Evolutionary conservation across 768 basidiomycete species (phyloP).

Genomic region (Mycena kentingensis): DNA sequence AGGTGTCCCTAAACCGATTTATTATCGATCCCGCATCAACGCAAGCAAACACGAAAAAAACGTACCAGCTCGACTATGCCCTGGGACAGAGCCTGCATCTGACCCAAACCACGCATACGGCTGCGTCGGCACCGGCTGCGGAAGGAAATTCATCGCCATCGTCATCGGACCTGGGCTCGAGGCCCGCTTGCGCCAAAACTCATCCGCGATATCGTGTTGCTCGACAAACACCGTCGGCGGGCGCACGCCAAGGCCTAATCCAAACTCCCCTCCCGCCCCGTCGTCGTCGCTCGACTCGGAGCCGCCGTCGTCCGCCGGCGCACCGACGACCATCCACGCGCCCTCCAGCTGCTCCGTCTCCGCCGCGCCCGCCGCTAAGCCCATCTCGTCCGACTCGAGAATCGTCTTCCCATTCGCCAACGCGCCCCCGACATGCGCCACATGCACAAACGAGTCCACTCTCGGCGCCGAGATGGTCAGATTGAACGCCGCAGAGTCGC

Average conservation of each 20-base stretch:
- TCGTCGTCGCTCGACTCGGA: conserved; percentile 5
- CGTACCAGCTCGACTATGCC: no score
- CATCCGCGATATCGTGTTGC: conserved; percentile 37
- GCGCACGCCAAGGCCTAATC: no score
- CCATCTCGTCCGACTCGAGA: not conserved
- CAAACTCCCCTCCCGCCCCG: not conserved
- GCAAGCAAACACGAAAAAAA: no score
- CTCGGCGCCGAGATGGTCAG: conserved; percentile 57
- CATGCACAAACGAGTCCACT: conserved; percentile 64
- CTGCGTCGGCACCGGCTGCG: not conserved
- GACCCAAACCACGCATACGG: not conserved
- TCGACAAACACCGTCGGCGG: conserved; percentile 31
- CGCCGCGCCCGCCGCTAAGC: not conserved
- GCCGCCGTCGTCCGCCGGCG: conserved; percentile 25
- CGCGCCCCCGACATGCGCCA: conserved; percentile 61
- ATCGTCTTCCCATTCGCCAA: conserved; percentile 15
- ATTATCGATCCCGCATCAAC: no score
- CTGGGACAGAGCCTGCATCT: no score
- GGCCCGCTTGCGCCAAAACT: conserved; percentile 38
- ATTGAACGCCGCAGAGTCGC: no score
- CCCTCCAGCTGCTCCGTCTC: conserved; percentile 54
- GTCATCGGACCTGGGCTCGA: not conserved
- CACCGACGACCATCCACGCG: conserved; percentile 52
- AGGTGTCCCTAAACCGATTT: no score
- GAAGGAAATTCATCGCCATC: not conserved